Base-by-base conservation (phyloP, 2,329 filamentous ascomycete species). In the Neospermospora avenae region DNA sequence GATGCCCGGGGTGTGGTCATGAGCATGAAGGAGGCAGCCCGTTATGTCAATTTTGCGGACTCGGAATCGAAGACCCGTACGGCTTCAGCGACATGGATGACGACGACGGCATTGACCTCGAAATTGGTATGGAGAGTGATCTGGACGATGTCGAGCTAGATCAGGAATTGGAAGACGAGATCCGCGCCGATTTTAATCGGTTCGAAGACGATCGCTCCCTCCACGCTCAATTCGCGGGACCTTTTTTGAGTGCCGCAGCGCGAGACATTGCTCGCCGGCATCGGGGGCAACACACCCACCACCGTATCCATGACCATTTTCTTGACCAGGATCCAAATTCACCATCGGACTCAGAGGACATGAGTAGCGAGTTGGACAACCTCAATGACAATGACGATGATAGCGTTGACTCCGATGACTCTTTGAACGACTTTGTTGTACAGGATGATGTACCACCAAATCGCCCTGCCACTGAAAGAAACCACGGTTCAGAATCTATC, bases 1-100 rank as follows among this genome's bases (percentile, higher is more conserved):
- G 86, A 64, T 90, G 87, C 70, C 85, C 85, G 1, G 64, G 75
- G 2, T 90, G 87, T 72, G 74, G 78, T 8, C 83, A 82, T 79
- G 87, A 89, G 71, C 75, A 89, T 49, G 83, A 85, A 69, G 84
- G 85, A 45, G 82, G 83, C n/a, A n/a, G n/a, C 4, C 65, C 58
- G 65, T 72, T 67, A 3, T 90, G 86, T 67, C 63, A 70, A 22
- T 75, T 77, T 20, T 89, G 86, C 59, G 79, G 81, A 53, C 82
- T 81, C 55, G 77, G 78, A 54, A 75, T 78, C 22, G 78, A 80
- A 71, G 56, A 73, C 73, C 59, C 73, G 67, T 67, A 74, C 68
- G 73, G 74, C 67, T 78, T 77, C 67, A 80, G 75, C 59, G 78
- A 78, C 57, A 75, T 62, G 25, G 45, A 35, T 22, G 66, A 59